These are phyloP conservation scores for Cryptococcus wingfieldii DNA, from an alignment of 1,284 basidiomycete genomes.

Conservation along the genomic window DNA sequence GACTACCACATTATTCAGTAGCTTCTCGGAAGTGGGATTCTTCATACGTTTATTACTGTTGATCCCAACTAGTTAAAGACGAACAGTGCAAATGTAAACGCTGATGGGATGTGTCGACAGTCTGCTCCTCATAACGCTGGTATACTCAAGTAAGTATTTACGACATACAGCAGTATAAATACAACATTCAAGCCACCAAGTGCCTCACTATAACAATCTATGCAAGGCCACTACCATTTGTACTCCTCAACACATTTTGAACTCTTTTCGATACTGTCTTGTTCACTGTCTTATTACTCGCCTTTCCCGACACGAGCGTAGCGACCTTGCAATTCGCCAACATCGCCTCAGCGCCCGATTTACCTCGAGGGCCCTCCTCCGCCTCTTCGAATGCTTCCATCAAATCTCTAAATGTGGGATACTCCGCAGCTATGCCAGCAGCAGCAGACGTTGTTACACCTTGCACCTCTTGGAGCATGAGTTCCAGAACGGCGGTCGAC, in stretches of 20 bases:
- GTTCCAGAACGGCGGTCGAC: conserved; percentile 32
- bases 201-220: too few relatives aligned
- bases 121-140: too few relatives aligned
- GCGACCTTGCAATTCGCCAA: conserved; percentile 38
- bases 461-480: conserved; percentile 47
- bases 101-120: too few relatives aligned
- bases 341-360: conserved; percentile 25
- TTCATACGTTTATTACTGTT: too few relatives aligned
- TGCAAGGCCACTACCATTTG: too few relatives aligned
- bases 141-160: too few relatives aligned
- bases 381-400: conserved; percentile 41
- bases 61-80: too few relatives aligned
- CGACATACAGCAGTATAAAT: too few relatives aligned
- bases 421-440: conserved; percentile 30
- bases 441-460: conserved; percentile 44
- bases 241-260: neutral
- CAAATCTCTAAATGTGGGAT: conserved; percentile 33
- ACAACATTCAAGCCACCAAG: too few relatives aligned
- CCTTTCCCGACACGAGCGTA: neutral
- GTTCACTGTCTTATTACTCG: conserved; percentile 31
- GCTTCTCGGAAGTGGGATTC: too few relatives aligned
- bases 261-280: conserved; percentile 21
- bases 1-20: too few relatives aligned
- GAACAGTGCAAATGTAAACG: too few relatives aligned
- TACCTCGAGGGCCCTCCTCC: conserved; percentile 24